Conservation (phyloP, 768 basidiomycete genomes). For the Filobasidium wieringae region DNA sequence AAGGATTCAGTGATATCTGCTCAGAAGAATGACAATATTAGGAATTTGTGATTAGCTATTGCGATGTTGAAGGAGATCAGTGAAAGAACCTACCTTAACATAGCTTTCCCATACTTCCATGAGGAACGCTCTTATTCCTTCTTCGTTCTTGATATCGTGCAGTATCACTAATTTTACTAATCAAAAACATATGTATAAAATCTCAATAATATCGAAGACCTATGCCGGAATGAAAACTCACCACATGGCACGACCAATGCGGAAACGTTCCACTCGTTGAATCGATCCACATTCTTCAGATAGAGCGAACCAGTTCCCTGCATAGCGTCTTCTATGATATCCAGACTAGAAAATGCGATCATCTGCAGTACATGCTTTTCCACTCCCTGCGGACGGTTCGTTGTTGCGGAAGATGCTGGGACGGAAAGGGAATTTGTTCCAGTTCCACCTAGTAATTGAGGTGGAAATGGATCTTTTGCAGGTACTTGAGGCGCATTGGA, state of each 20-base stretch:
- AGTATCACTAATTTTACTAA: slow-evolving; percentile 91
- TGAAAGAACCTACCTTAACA: slow-evolving; percentile 59
- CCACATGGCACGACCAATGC: slow-evolving; percentile 91
- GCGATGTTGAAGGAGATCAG: neutral
- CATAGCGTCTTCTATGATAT: slow-evolving; percentile 81
- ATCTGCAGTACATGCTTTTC: slow-evolving; percentile 86
- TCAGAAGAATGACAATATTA: neutral
- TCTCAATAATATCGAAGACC: neutral
- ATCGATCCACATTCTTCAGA: slow-evolving; percentile 86
- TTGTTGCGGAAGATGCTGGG: slow-evolving; percentile 45
- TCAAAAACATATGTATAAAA: too few species aligned
- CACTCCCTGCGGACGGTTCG: slow-evolving; percentile 61
- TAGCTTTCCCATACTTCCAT: slow-evolving; percentile 94
- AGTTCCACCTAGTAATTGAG: slow-evolving; percentile 9
- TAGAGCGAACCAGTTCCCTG: slow-evolving; percentile 56
- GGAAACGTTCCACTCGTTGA: slow-evolving; percentile 97
- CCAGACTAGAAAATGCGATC: slow-evolving; percentile 93
- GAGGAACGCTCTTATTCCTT: slow-evolving; percentile 85
- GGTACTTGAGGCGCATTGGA: neutral
- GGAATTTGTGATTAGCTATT: neutral
- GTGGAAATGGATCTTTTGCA: neutral
- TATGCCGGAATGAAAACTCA: slow-evolving; percentile 43
- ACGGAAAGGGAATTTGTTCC: neutral
- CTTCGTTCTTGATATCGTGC: slow-evolving; percentile 93
- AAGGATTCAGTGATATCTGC: slow-evolving; percentile 86